These are phyloP conservation scores for Camellia japonica DNA, from an alignment of 148 eudicot species.

Conservation along the genomic window DNA sequence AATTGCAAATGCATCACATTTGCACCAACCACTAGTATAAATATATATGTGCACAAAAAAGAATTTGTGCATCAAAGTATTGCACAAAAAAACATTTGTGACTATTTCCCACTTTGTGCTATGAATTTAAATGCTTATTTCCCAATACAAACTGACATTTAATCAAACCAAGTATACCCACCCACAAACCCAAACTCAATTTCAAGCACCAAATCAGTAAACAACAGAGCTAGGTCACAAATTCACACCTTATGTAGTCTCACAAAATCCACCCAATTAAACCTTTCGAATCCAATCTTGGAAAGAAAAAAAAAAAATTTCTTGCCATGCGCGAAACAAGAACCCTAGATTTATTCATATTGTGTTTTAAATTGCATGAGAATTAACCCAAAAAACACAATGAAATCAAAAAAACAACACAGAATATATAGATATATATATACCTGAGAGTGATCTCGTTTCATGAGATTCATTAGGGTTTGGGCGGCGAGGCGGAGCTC, in stretches of 20 bases:
- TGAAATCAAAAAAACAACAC: background rate
- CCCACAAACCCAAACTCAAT: background rate
- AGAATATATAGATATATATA: background rate
- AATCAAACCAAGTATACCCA: background rate
- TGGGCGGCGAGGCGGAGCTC: conserved; percentile 73
- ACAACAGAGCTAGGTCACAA: background rate
- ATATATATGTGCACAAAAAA: background rate
- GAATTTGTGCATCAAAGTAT: background rate
- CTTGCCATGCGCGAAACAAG: background rate
- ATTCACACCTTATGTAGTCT: background rate
- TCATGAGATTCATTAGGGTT: conserved; percentile 76
- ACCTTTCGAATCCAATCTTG: background rate
- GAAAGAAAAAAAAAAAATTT: background rate
- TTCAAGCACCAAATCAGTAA: background rate
- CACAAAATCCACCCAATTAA: background rate
- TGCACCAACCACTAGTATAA: no score
- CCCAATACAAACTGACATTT: background rate
- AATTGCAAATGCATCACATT: no score
- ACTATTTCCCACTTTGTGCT: background rate
- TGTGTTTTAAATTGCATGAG: background rate
- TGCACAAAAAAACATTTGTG: background rate
- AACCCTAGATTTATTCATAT: conserved; percentile 16
- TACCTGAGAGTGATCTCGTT: conserved; percentile 88
- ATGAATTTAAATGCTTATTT: background rate
- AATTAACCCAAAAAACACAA: background rate